phyloP scores from a whole-genome alignment of 148 eudicot genomes.

The Nepenthes mirabilis region DNA sequence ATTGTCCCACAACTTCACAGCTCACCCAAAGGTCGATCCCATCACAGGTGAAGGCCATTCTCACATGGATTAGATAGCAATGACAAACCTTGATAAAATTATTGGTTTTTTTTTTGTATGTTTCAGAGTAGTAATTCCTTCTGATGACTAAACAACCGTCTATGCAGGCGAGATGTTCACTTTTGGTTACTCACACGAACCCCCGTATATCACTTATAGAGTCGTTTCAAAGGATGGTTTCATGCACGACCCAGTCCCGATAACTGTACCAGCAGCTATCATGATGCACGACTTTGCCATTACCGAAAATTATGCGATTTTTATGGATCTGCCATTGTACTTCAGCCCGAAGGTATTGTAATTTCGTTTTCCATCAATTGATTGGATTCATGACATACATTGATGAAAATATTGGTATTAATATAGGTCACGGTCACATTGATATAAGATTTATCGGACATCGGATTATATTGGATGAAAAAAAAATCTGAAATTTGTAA shows the following conservation, averaged over 20 bases:
- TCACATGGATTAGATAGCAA: background rate
- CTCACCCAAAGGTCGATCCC: slow-evolving; percentile 98
- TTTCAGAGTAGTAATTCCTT: too few species aligned
- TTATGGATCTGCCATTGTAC: slow-evolving; percentile 91
- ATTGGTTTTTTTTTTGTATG: too few species aligned
- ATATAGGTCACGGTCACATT: too few species aligned
- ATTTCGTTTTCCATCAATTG: too few species aligned
- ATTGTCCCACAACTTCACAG: slow-evolving; percentile 78
- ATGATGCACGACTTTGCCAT: slow-evolving; percentile 99
- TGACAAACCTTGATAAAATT: background rate
- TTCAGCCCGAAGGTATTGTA: slow-evolving; percentile 73
- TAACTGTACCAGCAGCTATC: slow-evolving; percentile 63
- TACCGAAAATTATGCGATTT: slow-evolving; percentile 82
- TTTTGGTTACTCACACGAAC: slow-evolving; percentile 70
- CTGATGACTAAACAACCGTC: background rate
- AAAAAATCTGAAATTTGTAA: too few species aligned
- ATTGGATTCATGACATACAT: too few species aligned
- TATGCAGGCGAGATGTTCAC: slow-evolving; percentile 92
- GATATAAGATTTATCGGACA: too few species aligned
- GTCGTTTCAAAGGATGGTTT: slow-evolving; percentile 83
- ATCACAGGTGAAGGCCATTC: slow-evolving; percentile 45
- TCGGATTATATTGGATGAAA: too few species aligned
- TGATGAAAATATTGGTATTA: too few species aligned
- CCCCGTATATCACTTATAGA: slow-evolving; percentile 82
- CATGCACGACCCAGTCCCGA: slow-evolving; percentile 96